Base-by-base conservation (phyloP, 805 yeast genomes). In the Candida ulmi region DNA sequence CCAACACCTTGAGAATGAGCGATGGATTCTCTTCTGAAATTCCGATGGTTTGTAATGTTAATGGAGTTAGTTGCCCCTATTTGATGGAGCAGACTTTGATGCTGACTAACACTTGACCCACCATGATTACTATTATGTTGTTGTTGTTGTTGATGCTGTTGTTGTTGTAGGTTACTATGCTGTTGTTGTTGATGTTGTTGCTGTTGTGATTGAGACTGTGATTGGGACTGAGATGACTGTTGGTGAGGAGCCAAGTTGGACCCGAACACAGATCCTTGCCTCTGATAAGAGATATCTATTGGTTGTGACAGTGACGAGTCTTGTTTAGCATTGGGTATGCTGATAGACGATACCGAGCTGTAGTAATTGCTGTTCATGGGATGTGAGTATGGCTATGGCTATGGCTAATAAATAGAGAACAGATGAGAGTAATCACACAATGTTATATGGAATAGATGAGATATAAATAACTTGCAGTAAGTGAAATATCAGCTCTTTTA, bases 1-100 rank as follows among this genome's bases (percentile, higher is more conserved):
- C 98, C 98, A 82, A 93, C 86, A 11, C 98, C 98, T 59, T 88
- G 96, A 2, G 96, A 83, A 60, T 91, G 98, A 24, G 97, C 96
- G 42, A 93, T 79, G 42, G 90, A 80, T 54, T 91, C 98, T 47
- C 97, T 72, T 56, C 95, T 76, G 46, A 88, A 75, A 35, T 42
- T 45, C 46, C 79, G 61, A n/a, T 69, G 64, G 42, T 47, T 54
- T 44, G 46, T 52, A 33, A 52, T 53, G 42, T 50, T 53, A 37
- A 52, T 47, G 3, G 54, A 44, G 39, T 46, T 51, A 9, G 48
- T 37, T 21, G 41, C 43, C 26, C 26, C 45, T 7, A 27, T 15
- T 13, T 31, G 34, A 8, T 35, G 37, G 7, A 24, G 25, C 3
- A 33, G 16, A 16, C 33, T 28, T 11, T 38, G 41, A 7, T 29